Conservation (phyloP, 495 filamentous ascomycete species). For the Xylaria flabelliformis region DNA sequence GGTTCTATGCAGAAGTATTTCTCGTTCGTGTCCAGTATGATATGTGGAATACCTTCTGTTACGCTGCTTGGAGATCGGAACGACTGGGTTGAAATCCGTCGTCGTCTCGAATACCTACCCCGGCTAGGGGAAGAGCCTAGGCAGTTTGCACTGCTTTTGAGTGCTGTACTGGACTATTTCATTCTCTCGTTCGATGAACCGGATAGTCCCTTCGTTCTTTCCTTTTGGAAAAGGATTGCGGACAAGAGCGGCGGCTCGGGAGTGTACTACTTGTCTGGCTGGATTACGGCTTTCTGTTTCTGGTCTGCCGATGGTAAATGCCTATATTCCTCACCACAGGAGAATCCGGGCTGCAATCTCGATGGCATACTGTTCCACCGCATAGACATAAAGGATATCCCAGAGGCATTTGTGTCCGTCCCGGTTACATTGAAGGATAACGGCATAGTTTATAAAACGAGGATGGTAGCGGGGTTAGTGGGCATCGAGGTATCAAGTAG, state of each 20-base stretch:
- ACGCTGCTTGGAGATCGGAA: not conserved
- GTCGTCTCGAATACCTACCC: not conserved
- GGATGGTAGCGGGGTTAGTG: not conserved
- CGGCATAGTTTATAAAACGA: not conserved
- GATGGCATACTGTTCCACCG: not conserved
- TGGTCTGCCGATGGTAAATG: not conserved
- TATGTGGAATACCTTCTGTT: not conserved
- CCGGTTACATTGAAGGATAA: not conserved
- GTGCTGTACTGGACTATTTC: not conserved
- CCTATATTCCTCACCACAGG: not conserved
- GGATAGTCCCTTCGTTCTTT: not conserved
- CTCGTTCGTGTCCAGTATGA: not conserved
- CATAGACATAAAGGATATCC: not conserved
- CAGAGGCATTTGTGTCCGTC: not conserved
- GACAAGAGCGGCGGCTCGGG: not conserved
- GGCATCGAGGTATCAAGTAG: not conserved
- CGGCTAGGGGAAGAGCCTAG: not conserved
- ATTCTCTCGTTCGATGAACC: not conserved
- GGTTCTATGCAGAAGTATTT: not conserved
- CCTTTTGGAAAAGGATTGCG: not conserved
- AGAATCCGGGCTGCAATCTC: not conserved
- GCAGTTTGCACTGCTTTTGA: not conserved
- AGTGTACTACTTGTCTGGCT: not conserved
- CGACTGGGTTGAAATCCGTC: not conserved
- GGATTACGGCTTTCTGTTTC: constrained; percentile 9